Conservation (phyloP, 1,139 yeast species). For the Debaryomyces subglobosus region DNA sequence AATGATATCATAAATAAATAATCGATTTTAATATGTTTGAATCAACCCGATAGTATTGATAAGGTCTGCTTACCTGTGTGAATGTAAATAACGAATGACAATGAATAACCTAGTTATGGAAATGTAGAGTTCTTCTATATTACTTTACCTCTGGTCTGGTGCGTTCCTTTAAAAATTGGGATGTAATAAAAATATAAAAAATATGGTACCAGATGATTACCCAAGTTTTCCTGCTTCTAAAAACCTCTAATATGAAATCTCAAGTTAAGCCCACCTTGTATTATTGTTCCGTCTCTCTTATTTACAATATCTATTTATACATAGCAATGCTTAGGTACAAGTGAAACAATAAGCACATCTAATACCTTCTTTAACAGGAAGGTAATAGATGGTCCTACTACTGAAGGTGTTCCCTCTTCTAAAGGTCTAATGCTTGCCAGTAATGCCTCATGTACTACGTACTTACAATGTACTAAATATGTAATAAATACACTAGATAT, state of each 20-base stretch:
- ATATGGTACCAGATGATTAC: neutral
- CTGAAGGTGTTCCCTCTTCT: neutral
- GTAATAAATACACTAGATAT: neutral
- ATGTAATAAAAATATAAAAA: neutral
- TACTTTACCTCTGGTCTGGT: neutral
- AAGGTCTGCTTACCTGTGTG: neutral
- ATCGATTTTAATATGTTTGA: neutral
- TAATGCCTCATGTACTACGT: neutral
- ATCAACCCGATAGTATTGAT: neutral
- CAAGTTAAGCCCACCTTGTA: neutral
- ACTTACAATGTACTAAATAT: neutral
- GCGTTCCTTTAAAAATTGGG: neutral
- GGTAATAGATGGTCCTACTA: neutral
- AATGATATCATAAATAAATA: slow-evolving; percentile 3
- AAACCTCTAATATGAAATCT: neutral
- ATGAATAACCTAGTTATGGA: neutral
- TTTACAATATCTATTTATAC: slow-evolving; percentile 2
- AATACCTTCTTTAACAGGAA: neutral
- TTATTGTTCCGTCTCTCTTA: neutral
- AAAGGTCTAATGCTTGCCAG: neutral
- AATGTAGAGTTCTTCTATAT: neutral
- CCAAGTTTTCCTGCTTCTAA: slow-evolving; percentile 1
- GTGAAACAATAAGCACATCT: neutral
- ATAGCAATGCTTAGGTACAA: neutral
- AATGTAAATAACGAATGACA: neutral